These are phyloP conservation scores for Monascus ruber DNA, from an alignment of 2,329 filamentous ascomycete genomes.

Conservation along the genomic window DNA sequence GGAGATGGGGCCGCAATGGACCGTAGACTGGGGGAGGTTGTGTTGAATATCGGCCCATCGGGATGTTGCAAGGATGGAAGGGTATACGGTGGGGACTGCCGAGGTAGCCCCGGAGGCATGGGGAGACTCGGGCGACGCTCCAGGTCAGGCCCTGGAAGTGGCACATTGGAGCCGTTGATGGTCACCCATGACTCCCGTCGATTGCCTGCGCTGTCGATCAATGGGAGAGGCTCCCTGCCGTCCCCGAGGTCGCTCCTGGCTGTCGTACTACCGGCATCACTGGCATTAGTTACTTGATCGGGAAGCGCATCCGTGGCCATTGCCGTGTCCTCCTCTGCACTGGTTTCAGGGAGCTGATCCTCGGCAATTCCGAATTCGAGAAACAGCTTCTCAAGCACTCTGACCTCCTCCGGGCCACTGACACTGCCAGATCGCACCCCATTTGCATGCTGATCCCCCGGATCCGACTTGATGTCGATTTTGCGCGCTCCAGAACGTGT, in stretches of 20 bases:
- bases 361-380: slow-evolving; percentile 29
- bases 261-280: slow-evolving; percentile 29
- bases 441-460: slow-evolving; percentile 15
- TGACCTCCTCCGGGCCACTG: slow-evolving; percentile 28
- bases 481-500: slow-evolving; percentile 21
- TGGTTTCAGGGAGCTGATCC: slow-evolving; percentile 24
- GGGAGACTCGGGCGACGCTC: slow-evolving; percentile 29
- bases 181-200: slow-evolving; percentile 33
- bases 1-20: slow-evolving; percentile 16
- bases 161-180: slow-evolving; percentile 26
- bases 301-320: slow-evolving; percentile 11
- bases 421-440: slow-evolving; percentile 19
- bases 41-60: slow-evolving; percentile 17
- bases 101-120: slow-evolving; percentile 20
- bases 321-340: slow-evolving; percentile 22
- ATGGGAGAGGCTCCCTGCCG: slow-evolving; percentile 10
- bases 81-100: slow-evolving; percentile 24
- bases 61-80: slow-evolving; percentile 25
- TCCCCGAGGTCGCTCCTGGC: slow-evolving; percentile 31
- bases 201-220: slow-evolving; percentile 18
- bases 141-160: slow-evolving; percentile 18
- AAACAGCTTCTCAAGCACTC: slow-evolving; percentile 31
- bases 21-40: slow-evolving; percentile 22
- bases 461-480: slow-evolving; percentile 17
- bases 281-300: slow-evolving; percentile 24